Evolutionary conservation across 2,329 filamentous ascomycete genomes (phyloP), one percentile per base, ranked within the genome.

Genomic region (Pseudocercospora vitis): DNA sequence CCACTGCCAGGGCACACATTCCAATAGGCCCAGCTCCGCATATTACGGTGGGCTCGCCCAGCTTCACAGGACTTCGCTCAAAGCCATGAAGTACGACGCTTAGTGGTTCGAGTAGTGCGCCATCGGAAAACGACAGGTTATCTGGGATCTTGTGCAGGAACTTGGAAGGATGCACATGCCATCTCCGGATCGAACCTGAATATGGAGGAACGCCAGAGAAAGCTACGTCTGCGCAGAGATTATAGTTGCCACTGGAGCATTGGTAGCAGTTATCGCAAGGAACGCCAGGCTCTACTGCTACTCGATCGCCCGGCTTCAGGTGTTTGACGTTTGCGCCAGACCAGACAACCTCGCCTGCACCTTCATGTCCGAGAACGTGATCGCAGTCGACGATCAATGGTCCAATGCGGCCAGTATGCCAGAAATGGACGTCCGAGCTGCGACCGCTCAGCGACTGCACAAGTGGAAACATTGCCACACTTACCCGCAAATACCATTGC

Each of bases 121-220:
- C 92, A 73, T 96, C 90, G 66, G 91, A 86, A 53, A 91, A 78
- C 0, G 81, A 85, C 50, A 96, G 83, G 59, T 77, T 74, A 8
- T 86, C 82, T 0, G 91, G 91, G 1, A 97, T 82, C 75, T 89
- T 89, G 76, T 94, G 95, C 79, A 91, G 94, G 70, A 94, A 95
- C 69, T 95, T 89, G 59, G 86, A 82, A 1, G 91, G 89, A 3
- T 91, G 80, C 12, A 79, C 71, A 77, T 92, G 96, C 78, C 91
- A 95, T 46, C 89, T 87, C 0, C 91, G 86, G 50, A 97, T 78
- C 1, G 91, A 96, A 39, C 92, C 92, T 70, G 95, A 84, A 70
- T 87, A 83, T 2, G 92, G 92, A 16, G 91, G 91, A 11, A 91
- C 96, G 1, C 91, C 91, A 16, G 91, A 91, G 70, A 97, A 97